Evolutionary conservation across 208 protist species (phyloP).

Genomic region (Vickermania ingenoplastis): DNA sequence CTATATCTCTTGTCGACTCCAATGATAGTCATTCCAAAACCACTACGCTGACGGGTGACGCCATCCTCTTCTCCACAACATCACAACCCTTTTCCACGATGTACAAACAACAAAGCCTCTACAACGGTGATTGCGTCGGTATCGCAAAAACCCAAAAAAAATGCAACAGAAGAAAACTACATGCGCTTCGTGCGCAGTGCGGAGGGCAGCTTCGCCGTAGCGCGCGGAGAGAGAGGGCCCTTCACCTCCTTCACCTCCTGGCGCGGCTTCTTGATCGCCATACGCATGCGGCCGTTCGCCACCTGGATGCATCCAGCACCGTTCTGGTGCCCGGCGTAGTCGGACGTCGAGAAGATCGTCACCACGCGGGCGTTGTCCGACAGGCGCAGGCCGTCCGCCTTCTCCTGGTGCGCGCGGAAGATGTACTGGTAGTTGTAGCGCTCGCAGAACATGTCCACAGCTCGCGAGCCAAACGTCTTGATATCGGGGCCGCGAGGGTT

Average conservation of each 20-base stretch:
- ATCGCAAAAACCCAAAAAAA: conserved; percentile 1
- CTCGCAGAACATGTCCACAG: conserved; percentile 89
- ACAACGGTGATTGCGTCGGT: neutral
- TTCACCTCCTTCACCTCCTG: conserved; percentile 50
- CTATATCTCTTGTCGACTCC: neutral
- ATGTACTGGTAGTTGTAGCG: conserved; percentile 91
- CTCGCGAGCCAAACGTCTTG: conserved; percentile 81
- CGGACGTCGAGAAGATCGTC: conserved; percentile 89
- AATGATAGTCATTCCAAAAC: neutral
- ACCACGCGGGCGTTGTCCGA: conserved; percentile 86
- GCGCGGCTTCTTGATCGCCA: conserved; percentile 86
- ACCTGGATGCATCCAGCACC: conserved; percentile 84
- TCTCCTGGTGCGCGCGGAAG: conserved; percentile 90
- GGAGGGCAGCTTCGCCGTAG: conserved; percentile 46
- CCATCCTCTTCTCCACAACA: too few relatives aligned
- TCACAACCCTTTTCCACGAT: conserved; percentile 8
- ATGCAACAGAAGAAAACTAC: neutral
- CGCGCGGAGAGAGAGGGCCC: conserved; percentile 52
- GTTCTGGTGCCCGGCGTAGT: conserved; percentile 89
- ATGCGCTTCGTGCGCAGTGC: conserved; percentile 2
- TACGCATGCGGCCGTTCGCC: conserved; percentile 73
- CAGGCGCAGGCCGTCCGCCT: conserved; percentile 83
- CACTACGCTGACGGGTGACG: too few relatives aligned
- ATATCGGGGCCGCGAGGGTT: conserved; percentile 84
- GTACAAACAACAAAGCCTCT: conserved; percentile 1